Conservation (phyloP, 371 early-diverging fungal species). For the Choanephora cucurbitarum region DNA sequence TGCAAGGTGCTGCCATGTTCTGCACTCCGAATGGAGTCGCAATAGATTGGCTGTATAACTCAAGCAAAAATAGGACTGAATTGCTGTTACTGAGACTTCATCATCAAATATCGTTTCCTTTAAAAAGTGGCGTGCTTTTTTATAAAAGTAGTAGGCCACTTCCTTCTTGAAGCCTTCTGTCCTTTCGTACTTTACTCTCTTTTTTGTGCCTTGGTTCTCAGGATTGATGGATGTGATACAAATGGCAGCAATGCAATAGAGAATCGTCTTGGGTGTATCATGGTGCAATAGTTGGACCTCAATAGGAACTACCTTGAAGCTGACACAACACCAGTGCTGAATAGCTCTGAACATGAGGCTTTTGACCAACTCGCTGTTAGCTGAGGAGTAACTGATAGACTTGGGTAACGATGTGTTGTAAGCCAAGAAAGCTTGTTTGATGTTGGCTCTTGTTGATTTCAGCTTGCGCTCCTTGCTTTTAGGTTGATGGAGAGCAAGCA, state of each 20-base stretch:
- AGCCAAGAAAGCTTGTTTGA: slow-evolving; percentile 5
- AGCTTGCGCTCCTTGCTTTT: background rate
- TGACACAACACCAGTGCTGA: slow-evolving; percentile 30
- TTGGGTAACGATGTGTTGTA: slow-evolving; percentile 16
- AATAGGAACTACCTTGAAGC: slow-evolving; percentile 28
- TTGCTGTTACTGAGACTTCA: slow-evolving; percentile 8
- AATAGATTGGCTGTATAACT: slow-evolving; percentile 28
- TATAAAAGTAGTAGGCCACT: slow-evolving; percentile 15
- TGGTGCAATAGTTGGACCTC: slow-evolving; percentile 14
- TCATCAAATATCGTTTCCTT: slow-evolving; percentile 15
- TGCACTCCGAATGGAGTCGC: slow-evolving; percentile 19
- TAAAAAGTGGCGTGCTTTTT: slow-evolving; percentile 11
- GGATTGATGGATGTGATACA: slow-evolving; percentile 14
- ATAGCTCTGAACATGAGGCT: slow-evolving; percentile 23
- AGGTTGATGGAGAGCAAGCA: slow-evolving; percentile 5
- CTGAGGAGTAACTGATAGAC: slow-evolving; percentile 12
- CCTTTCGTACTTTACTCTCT: background rate
- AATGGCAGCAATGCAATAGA: slow-evolving; percentile 28
- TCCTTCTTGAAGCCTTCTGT: slow-evolving; percentile 19
- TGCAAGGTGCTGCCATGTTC: slow-evolving; percentile 29
- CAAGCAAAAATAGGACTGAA: slow-evolving; percentile 28
- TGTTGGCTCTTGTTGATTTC: slow-evolving; percentile 6
- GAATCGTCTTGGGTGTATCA: slow-evolving; percentile 18
- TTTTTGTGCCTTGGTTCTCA: background rate
- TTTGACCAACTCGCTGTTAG: slow-evolving; percentile 13